Evolutionary conservation across 108 stramenopile genomes (phyloP).

Genomic region (Schizochytrium sp.): DNA sequence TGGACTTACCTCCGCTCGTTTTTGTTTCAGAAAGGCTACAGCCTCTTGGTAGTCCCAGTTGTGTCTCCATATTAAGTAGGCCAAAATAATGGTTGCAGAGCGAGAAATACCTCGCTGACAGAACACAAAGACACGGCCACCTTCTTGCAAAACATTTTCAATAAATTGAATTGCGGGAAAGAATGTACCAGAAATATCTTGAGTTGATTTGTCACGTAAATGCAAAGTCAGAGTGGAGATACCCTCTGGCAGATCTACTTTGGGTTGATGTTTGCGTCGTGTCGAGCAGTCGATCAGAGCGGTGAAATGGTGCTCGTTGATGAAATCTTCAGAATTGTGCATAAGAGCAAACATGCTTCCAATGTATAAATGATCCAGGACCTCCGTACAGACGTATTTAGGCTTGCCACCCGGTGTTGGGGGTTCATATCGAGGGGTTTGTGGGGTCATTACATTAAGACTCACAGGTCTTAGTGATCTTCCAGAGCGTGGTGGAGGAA

Average conservation of each 20-base stretch:
- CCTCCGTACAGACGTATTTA: background rate
- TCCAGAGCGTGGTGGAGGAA: background rate
- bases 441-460: background rate
- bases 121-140: conserved; percentile 13
- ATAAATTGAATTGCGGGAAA: conserved; percentile 37
- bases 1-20: conserved; percentile 29
- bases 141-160: background rate
- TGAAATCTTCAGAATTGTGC: conserved; percentile 2
- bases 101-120: conserved; percentile 54
- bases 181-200: conserved; percentile 14
- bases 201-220: conserved; percentile 46
- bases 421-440: background rate
- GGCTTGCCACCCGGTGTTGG: background rate
- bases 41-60: background rate
- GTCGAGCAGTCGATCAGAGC: background rate
- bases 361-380: conserved; percentile 17
- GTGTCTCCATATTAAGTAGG: conserved; percentile 43
- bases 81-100: conserved; percentile 16
- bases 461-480: background rate
- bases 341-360: conserved; percentile 18
- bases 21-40: conserved; percentile 42
- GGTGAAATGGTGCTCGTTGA: conserved; percentile 3
- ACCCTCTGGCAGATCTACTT: background rate
- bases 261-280: background rate
- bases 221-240: conserved; percentile 13